Base-by-base conservation (phyloP, 2,329 filamentous ascomycete genomes). In the Trichoderma koningii region DNA sequence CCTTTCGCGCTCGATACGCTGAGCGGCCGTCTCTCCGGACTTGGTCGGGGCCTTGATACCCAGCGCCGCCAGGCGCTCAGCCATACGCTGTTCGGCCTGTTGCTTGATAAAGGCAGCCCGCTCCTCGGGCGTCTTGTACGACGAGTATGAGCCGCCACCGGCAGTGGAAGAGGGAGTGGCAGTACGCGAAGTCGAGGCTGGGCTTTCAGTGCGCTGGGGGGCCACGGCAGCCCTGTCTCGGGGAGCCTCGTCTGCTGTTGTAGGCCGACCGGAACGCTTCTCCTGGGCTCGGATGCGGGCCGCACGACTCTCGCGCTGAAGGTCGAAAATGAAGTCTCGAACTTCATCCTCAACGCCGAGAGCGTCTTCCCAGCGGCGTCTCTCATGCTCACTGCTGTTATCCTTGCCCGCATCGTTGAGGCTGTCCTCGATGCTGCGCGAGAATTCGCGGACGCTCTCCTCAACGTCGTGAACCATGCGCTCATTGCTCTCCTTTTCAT, bases 391-490 rank as follows among this genome's bases (percentile, higher is more conserved):
- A 68, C 88, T 91, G 3, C 88, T 87, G 45, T 88, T 89, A 71
- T 89, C 90, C 67, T 90, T 86, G 48, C 83, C 85, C 48, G 89
- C 91, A 64, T 96, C 92, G 74, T 95, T 95, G 28, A 99, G 85
- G 72, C 82, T 93, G 70, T 95, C 90, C 74, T 98, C 93, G 56
- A 99, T 87, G 68, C 92, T 88, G 52, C 85, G 87, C 57, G 91
- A 87, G 74, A 97, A 97, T 63, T 96, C 93, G 30, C 89, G 89
- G 52, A 98, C 93, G 72, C 93, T 97, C 50, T 98, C 95, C 75
- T 99, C 95, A 1, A 99, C 94, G 77, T 99, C 95, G 62, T 88
- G 88, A 26, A 97, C 94, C 94, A 99, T 97, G 65, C 90, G 88
- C 77, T 99, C 95, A 71, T 98, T 97, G 71, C 92, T 91, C 75